phyloP scores from a whole-genome alignment of 2,329 filamentous ascomycete species.

The Cercospora sesami region DNA sequence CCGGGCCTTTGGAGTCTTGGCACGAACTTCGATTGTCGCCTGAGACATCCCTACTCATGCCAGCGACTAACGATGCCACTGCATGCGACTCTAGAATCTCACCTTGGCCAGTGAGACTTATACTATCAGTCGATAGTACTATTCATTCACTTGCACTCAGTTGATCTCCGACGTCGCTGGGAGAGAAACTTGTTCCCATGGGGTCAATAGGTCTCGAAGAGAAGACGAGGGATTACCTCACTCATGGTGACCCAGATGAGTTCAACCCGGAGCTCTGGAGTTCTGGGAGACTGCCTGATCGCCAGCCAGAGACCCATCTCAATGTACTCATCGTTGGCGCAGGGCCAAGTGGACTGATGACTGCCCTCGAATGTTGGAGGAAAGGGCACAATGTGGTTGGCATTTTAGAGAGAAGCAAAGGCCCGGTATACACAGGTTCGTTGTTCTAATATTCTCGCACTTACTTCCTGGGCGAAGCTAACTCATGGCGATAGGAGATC shows the following conservation, averaged over 20 bases:
- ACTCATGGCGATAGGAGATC: not conserved
- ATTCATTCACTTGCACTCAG: not conserved
- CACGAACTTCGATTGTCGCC: not conserved
- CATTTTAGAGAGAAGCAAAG: not conserved
- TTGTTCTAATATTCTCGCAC: not conserved
- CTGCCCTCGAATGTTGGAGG: constrained; percentile 25
- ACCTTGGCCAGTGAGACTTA: not conserved
- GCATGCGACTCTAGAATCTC: not conserved
- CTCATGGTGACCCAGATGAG: not conserved
- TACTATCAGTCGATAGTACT: not conserved
- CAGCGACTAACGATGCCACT: not conserved
- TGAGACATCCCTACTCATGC: not conserved
- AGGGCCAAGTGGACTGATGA: constrained; percentile 20
- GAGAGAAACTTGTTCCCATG: not conserved
- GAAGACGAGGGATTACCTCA: not conserved
- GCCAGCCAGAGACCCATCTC: constrained; percentile 8
- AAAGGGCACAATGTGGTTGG: constrained; percentile 23
- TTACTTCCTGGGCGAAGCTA: not conserved
- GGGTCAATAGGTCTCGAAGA: not conserved
- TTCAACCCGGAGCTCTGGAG: not conserved
- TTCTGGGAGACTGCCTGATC: not conserved
- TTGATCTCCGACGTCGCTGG: not conserved
- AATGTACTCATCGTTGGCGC: constrained; percentile 25
- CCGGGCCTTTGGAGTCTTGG: constrained; percentile 1
- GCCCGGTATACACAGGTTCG: not conserved